A percentile compares a stretch with the other conserved stretches of the same genome.
These are phyloP conservation scores for Litsea cubeba DNA, from an alignment of 164 flowering plant genomes.

Conservation along the genomic window DNA sequence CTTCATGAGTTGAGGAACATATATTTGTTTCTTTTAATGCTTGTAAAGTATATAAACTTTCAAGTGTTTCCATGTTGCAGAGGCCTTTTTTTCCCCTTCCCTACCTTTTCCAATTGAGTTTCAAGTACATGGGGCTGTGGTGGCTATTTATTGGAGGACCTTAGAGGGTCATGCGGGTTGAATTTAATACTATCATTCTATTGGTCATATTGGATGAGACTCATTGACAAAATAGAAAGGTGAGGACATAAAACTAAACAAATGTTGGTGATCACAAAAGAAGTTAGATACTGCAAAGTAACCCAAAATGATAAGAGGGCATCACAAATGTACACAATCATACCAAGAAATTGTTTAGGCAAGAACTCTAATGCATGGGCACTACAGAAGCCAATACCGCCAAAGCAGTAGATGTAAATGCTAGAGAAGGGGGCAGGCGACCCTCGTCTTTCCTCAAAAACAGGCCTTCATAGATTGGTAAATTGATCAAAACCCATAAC, in stretches of 20 bases:
- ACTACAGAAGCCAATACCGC: slow-evolving; percentile 21
- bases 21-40: too few species aligned
- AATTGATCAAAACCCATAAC: slow-evolving; percentile 40
- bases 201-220: not conserved
- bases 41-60: too few species aligned
- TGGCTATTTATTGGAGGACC: too few species aligned
- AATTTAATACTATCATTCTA: too few species aligned
- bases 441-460: slow-evolving; percentile 68
- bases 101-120: too few species aligned
- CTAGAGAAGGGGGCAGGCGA: slow-evolving; percentile 42
- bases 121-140: too few species aligned
- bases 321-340: not conserved
- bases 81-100: too few species aligned
- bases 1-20: too few species aligned
- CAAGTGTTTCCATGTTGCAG: too few species aligned
- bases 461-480: slow-evolving; percentile 53
- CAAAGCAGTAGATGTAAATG: slow-evolving; percentile 33
- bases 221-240: not conserved
- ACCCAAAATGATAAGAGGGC: not conserved
- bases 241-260: not conserved
- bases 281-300: not conserved
- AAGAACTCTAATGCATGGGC: not conserved
- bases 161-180: too few species aligned
- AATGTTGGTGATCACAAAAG: not conserved
- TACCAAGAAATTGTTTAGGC: not conserved